Base-by-base conservation (phyloP, 495 filamentous ascomycete genomes). In the Endocarpon pusillum region DNA sequence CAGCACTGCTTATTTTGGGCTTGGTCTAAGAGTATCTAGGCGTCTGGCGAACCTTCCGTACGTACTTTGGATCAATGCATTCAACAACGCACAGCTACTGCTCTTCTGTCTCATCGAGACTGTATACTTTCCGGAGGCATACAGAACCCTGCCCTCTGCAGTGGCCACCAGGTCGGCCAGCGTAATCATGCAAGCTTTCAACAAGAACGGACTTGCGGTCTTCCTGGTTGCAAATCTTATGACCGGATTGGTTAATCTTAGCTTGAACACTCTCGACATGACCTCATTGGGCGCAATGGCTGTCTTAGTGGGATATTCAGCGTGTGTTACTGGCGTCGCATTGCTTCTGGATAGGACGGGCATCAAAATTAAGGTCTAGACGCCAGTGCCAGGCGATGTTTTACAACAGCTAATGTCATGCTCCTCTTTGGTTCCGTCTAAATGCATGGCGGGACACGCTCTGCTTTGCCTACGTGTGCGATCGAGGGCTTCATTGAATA, bases 41-140 rank as follows among this genome's bases (percentile, higher is more conserved):
- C 73, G 89, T 8, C 57, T 99, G 12, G 89, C 89, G 6, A 96
- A 96, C 47, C 70, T 94, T 34, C 85, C 89, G 0, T 99, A 99
- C 47, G 59, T 94, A 21, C 58, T 94, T 32, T 99, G 87, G 87
- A 76, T 91, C 11, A 60, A 72, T 9, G 75, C 83, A 4, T 96
- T 85, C 64, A 99, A 96, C 51, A 77, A 67, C 35, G 61, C 57
- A 4, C 81, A 94, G 49, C 54, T 99, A 12, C 61, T 79, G 3
- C 57, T 75, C 3, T 94, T 86, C 50, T 82, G 74, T 47, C 44
- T 71, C 21, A 64, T 84, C 10, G 87, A 96, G 49, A 71, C 64
- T 11, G 26, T 81, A 0, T 73, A 80, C 47, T 94, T 93, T 51
- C 81, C 81, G 0, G 55, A 59, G 3, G 28, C 12, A 4, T 31